Conservation (phyloP, 2,329 filamentous ascomycete species). For the Cordyceps javanica region DNA sequence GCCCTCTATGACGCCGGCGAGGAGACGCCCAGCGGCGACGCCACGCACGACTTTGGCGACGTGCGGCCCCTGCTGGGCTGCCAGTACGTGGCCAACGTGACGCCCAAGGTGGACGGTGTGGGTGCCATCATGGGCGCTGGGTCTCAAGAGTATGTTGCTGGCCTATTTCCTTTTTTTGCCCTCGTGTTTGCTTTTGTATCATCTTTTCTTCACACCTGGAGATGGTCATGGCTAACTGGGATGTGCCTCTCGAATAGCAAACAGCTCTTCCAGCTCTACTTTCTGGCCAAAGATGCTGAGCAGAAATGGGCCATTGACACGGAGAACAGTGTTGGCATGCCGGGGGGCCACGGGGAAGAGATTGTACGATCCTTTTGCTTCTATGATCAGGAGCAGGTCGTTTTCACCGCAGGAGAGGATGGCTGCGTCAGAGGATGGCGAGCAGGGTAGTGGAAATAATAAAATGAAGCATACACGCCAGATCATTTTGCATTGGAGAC, state of each 20-base stretch:
- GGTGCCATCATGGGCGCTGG: slow-evolving; percentile 59
- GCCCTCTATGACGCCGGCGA: slow-evolving; percentile 66
- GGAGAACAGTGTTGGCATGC: slow-evolving; percentile 52
- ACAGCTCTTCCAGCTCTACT: slow-evolving; percentile 54
- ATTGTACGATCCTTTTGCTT: slow-evolving; percentile 60
- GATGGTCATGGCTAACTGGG: background rate
- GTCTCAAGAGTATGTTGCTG: slow-evolving; percentile 55
- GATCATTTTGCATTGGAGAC: background rate
- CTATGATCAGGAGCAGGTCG: slow-evolving; percentile 52
- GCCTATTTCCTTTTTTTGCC: background rate
- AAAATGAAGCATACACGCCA: slow-evolving; percentile 14
- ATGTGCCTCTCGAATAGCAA: slow-evolving; percentile 30
- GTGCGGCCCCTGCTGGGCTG: slow-evolving; percentile 58
- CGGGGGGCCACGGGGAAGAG: slow-evolving; percentile 57
- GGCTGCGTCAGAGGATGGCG: slow-evolving; percentile 53
- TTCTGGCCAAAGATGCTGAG: slow-evolving; percentile 44
- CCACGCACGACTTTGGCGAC: slow-evolving; percentile 59
- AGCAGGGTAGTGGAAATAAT: slow-evolving; percentile 20
- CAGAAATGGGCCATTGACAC: slow-evolving; percentile 48
- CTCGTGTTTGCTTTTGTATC: slow-evolving; percentile 17
- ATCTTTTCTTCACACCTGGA: background rate
- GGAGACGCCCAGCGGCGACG: slow-evolving; percentile 52
- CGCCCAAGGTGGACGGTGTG: slow-evolving; percentile 50
- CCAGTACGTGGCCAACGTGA: slow-evolving; percentile 67
- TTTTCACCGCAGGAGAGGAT: slow-evolving; percentile 55